Base-by-base conservation (phyloP, 2,329 filamentous ascomycete genomes). In the Pestalotiopsis sp. region DNA sequence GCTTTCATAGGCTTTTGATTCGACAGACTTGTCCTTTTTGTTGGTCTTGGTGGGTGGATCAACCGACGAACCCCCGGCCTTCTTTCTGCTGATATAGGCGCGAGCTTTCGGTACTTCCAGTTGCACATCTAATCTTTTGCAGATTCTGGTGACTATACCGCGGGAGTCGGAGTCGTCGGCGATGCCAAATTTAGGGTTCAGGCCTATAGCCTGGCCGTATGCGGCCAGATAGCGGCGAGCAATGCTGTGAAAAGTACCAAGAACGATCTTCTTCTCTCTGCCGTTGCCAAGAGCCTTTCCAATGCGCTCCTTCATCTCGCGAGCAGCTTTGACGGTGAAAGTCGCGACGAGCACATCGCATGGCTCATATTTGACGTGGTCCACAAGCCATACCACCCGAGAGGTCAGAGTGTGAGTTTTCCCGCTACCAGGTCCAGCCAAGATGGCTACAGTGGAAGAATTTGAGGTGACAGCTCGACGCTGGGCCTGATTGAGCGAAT, bases 371-470 rank as follows among this genome's bases (percentile, higher is more conserved):
- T 91, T 89, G 74, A 89, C 83, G 74, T 92, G 85, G 65, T 91
- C 88, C 67, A 98, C 87, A 38, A 98, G 89, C 86, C 95, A 97
- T 74, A 95, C 95, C 69, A 98, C 94, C 71, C 96, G 92, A 59
- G 95, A 94, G 0, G 95, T 97, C 67, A 99, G 86, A 0, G 96
- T 98, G 80, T 98, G 97, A 14, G 95, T 99, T 81, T 99, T 98
- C 23, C 96, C 95, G 70, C 89, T 91, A 20, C 90, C 90, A 3
- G 89, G 90, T 0, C 90, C 90, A 52, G 90, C 90, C 58, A 92
- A 81, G 68, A 92, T 92, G 63, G 90, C 90, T 20, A 92, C 86
- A 0, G 87, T 90, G 9, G 82, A 73, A 2, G 85, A 81, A 39
- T 78, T 73, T 4, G 87, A 89, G 23, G 83, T 86, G 39, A 90